Base-by-base conservation (phyloP, 805 yeast species). In the Ogataea philodendri region DNA sequence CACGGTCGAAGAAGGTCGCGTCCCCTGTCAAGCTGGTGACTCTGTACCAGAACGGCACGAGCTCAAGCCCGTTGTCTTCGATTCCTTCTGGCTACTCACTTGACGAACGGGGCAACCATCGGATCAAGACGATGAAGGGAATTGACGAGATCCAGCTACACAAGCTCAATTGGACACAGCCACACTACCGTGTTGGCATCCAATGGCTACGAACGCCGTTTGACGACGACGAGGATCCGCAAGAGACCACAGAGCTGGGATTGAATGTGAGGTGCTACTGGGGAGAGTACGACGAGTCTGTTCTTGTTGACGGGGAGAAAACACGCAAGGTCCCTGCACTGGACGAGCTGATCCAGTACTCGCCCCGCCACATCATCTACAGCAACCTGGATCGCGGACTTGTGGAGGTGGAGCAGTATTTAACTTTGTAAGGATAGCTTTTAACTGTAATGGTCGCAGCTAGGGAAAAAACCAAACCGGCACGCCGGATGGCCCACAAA, bases 141-240 rank as follows among this genome's bases (percentile, higher is more conserved):
- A 81, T 86, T 34, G 77, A 79, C 43, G 70, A 70, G 41, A 50
- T 84, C 5, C 76, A 74, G 34, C 52, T 87, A 39, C 84, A 82
- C 57, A 84, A 81, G 52, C 59, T 81, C 17, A 67, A 71, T 47
- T 80, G 86, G 79, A 64, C 71, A 5, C 66, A 67, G 32, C 49
- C 65, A 1, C 51, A 49, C 5, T 81, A 75, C 51, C 84, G 72
- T 45, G 41, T 86, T 27, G 84, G 81, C 3, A 48, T 86, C 32
- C 84, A 84, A 52, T 86, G 95, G 95, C 64, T 82, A 21, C 94
- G 94, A 4, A 70, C 69, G 35, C 62, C 72, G 49, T 62, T 71
- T 9, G 67, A 68, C 18, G 77, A 67, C 26, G 61, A 54, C 23
- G 63, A 59, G 15, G 58, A 49, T 18, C 60, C 52, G 10, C 59